A percentile compares a stretch with the other conserved stretches of the same genome.
Evolutionary conservation across 2,329 filamentous ascomycete genomes (phyloP).

Genomic region (Phyllosticta capitalensis): DNA sequence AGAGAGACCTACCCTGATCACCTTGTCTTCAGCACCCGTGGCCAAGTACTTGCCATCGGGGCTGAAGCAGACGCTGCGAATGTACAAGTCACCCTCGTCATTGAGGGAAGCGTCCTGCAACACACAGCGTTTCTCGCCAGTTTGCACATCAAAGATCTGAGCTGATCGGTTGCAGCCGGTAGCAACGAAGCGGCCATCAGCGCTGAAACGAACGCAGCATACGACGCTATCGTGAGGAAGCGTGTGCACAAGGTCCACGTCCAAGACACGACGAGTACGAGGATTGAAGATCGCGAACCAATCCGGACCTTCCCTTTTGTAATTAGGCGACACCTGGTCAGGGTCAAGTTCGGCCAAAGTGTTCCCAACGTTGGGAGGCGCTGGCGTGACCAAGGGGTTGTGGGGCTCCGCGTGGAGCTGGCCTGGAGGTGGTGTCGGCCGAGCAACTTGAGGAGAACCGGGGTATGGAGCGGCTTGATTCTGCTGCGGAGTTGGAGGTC

Average conservation of each 20-base stretch:
- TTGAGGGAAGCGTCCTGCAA: constrained; percentile 83
- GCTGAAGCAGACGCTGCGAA: constrained; percentile 96
- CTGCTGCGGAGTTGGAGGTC: constrained; percentile 85
- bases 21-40: constrained; percentile 93
- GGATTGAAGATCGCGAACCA: constrained; percentile 99
- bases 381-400: constrained; percentile 18
- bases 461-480: constrained; percentile 80
- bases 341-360: constrained; percentile 78
- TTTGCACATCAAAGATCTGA: constrained; percentile 93
- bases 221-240: constrained; percentile 92
- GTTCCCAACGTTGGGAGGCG: constrained; percentile 47
- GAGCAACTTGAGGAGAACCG: constrained; percentile 79
- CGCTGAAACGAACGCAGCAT: constrained; percentile 94
- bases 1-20: constrained; percentile 67
- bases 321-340: constrained; percentile 71
- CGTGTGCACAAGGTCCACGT: constrained; percentile 90
- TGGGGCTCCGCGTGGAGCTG: constrained; percentile 26
- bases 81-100: constrained; percentile 86
- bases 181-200: constrained; percentile 89
- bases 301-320: constrained; percentile 82
- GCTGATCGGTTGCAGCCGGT: constrained; percentile 97
- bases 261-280: constrained; percentile 74
- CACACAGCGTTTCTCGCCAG: constrained; percentile 78
- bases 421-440: constrained; percentile 59
- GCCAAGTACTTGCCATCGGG: constrained; percentile 89